Conservation (phyloP, 2,329 filamentous ascomycete species). For the Sodiomyces alkalinus region DNA sequence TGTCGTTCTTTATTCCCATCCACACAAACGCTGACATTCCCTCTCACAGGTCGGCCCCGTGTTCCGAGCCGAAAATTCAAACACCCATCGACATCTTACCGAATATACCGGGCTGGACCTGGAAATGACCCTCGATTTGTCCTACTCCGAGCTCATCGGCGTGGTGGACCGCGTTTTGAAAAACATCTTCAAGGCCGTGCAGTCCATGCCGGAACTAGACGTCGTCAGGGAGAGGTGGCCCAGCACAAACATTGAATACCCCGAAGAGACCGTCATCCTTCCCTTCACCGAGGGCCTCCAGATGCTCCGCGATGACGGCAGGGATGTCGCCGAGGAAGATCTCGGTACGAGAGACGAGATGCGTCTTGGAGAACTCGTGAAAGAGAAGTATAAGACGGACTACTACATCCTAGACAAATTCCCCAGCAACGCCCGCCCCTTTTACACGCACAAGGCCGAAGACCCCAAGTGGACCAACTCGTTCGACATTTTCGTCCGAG, state of each 20-base stretch:
- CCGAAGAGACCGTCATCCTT: constrained; percentile 72
- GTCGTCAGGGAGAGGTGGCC: constrained; percentile 73
- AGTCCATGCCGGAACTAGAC: constrained; percentile 51
- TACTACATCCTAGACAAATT: constrained; percentile 95
- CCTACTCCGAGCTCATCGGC: constrained; percentile 77
- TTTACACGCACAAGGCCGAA: constrained; percentile 77
- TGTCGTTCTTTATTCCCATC: neutral
- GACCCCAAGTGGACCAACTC: constrained; percentile 70
- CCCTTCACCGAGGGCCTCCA: constrained; percentile 66
- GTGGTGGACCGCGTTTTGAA: constrained; percentile 72
- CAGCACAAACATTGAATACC: constrained; percentile 72
- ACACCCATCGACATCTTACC: constrained; percentile 85
- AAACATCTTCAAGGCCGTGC: constrained; percentile 38
- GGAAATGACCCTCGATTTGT: constrained; percentile 79
- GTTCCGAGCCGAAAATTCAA: constrained; percentile 89
- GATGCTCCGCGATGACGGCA: constrained; percentile 71
- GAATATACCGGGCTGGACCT: constrained; percentile 89
- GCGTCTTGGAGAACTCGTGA: constrained; percentile 67
- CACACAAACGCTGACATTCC: constrained; percentile 1
- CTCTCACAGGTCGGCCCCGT: constrained; percentile 52
- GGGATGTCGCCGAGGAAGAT: constrained; percentile 64
- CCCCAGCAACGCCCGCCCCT: constrained; percentile 67
- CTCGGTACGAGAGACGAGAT: constrained; percentile 78
- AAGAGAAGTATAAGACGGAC: constrained; percentile 74
- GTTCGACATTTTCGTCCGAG: constrained; percentile 87